Conservation (phyloP, 1,139 yeast genomes). For the Suhomyces terraborum region DNA sequence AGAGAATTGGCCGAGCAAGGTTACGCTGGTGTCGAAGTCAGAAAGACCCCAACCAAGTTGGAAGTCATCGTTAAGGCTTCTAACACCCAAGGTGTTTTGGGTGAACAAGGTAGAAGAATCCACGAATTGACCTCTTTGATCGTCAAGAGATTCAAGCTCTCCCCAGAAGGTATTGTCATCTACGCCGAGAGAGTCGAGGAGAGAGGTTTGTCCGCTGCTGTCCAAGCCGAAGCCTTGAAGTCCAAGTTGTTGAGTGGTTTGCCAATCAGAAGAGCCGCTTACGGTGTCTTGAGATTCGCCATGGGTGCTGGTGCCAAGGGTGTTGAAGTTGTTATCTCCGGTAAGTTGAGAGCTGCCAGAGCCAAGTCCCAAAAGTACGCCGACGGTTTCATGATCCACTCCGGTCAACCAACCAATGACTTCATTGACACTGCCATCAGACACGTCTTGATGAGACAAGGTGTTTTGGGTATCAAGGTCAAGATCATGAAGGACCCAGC, state of each 20-base stretch:
- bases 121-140: constrained; percentile 97
- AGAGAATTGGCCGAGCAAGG: constrained; percentile 99
- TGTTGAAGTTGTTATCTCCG: constrained; percentile 99
- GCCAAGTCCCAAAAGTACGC: constrained; percentile 99
- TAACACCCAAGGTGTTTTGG: constrained; percentile 97
- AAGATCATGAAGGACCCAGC: constrained; percentile 99
- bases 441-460: constrained; percentile 99
- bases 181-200: constrained; percentile 99
- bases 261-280: constrained; percentile 99
- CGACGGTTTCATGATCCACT: constrained; percentile 99
- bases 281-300: constrained; percentile 99
- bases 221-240: constrained; percentile 99
- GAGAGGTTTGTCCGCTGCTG: constrained; percentile 99
- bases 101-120: constrained; percentile 99
- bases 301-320: constrained; percentile 99
- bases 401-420: constrained; percentile 99
- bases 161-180: constrained; percentile 91
- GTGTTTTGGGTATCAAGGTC: constrained; percentile 99
- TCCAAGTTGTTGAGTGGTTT: constrained; percentile 98
- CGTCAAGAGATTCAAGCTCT: constrained; percentile 98
- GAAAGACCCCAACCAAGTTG: constrained; percentile 97
- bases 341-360: constrained; percentile 99
- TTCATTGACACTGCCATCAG: constrained; percentile 99
- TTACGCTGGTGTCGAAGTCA: constrained; percentile 99
- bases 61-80: constrained; percentile 99